phyloP scores from a whole-genome alignment of 1,284 basidiomycete species.

The Coniophora puteana region DNA sequence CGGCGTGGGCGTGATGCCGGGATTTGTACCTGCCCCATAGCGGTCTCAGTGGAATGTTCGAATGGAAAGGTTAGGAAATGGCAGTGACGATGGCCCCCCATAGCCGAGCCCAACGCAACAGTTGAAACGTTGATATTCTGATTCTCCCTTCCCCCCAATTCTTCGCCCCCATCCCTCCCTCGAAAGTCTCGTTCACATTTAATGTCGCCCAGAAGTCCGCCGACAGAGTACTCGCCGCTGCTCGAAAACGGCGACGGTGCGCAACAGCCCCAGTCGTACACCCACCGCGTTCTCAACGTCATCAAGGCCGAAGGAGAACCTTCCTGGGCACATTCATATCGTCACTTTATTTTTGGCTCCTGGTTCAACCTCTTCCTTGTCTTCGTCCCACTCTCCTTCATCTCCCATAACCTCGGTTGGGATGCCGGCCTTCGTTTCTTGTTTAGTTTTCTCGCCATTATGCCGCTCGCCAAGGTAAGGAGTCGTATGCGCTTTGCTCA shows the following conservation, averaged over 20 bases:
- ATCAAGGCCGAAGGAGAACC: constrained; percentile 61
- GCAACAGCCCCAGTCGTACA: constrained; percentile 26
- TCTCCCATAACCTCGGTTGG: constrained; percentile 65
- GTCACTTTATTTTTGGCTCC: constrained; percentile 65
- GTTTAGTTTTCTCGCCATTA: constrained; percentile 83
- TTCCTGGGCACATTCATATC: constrained; percentile 56
- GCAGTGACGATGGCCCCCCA: too few relatives aligned
- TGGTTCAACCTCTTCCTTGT: constrained; percentile 80
- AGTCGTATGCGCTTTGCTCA: neutral
- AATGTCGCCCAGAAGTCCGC: too few relatives aligned
- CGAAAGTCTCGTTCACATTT: too few relatives aligned
- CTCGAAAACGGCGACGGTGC: constrained; percentile 35
- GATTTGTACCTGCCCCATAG: too few relatives aligned
- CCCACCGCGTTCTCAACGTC: constrained; percentile 36
- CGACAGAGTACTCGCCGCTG: constrained; percentile 39
- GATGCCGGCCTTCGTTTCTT: constrained; percentile 81
- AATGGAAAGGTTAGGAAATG: too few relatives aligned
- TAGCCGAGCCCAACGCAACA: too few relatives aligned
- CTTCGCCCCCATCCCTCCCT: too few relatives aligned
- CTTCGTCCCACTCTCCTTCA: constrained; percentile 68
- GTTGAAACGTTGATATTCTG: too few relatives aligned
- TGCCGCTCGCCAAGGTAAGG: constrained; percentile 79
- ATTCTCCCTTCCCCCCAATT: too few relatives aligned
- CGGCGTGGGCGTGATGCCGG: too few relatives aligned
- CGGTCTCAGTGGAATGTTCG: too few relatives aligned